Evolutionary conservation across 2,329 filamentous ascomycete genomes (phyloP), one percentile per base, ranked within the genome.

Genomic region (Fusarium pseudonygamai): DNA sequence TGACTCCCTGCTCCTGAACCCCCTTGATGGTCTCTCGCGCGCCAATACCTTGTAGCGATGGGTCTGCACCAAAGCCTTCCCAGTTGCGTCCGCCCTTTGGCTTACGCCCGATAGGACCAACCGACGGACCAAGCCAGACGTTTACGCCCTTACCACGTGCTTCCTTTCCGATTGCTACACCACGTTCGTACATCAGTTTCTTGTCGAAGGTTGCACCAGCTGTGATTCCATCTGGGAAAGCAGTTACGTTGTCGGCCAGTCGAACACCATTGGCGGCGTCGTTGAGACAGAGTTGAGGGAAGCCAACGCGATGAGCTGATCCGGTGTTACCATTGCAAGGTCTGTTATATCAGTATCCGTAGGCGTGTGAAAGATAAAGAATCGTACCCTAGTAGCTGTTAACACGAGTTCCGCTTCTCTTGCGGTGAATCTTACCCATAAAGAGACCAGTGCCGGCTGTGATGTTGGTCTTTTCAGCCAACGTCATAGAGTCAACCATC

Each of bases 391-490:
- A 30, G 13, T 16, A 30, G 20, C 26, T 47, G 20, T 47, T 16
- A 47, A 8, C 14, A 30, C 4, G 26, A 15, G 45, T 30, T 30
- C 20, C 14, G 1, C 14, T 47, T 22, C 20, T 16, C 14, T 30
- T 16, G 14, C 1, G 26, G 12, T 16, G 45, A 30, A 6, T 37
- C 61, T 22, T 78, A 84, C 88, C 92, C 93, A 94, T 95, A 72
- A 86, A 92, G 46, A 91, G 87, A 3, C 93, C 93, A 3, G 88
- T 91, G 7, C 93, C 93, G 3, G 89, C 88, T 0, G 92, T 94
- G 58, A 95, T 86, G 78, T 95, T 95, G 7, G 92, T 91, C 83
- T 95, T 96, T 80, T 95, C 93, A 5, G 92, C 93, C 63, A 96
- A 82, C 0, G 93, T 95, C 93, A 96, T 93, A 53, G 90, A 88